Evolutionary conservation across 2,329 filamentous ascomycete genomes (phyloP), one percentile per base, ranked within the genome.

Genomic region (Fusarium pininemorale): DNA sequence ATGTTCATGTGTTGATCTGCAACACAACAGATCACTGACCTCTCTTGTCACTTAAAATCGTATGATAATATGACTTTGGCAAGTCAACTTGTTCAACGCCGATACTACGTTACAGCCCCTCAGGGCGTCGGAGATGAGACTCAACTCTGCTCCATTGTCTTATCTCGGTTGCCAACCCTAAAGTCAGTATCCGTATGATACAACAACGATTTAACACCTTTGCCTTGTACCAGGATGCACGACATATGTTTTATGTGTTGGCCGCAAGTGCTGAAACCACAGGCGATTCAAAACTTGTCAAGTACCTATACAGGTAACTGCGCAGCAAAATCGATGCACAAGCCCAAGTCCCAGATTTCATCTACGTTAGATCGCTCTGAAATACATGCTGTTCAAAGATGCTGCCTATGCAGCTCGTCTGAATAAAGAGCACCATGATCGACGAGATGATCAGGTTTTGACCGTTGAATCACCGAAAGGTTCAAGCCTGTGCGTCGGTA

Each of bases 91-190:
- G 38, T 61, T 57, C 56, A 57, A 54, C 57, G 56, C 54, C 42
- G 44, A 63, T 75, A 57, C 66, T 48, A 60, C 42, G 59, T 47
- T 62, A 56, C 57, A 47, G 39, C 64, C 55, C 62, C 68, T 55
- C 61, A 62, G 58, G 24, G 38, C 51, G 37, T 70, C 63, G 65
- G 72, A 72, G 75, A 75, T 75, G 67, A 75, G 67, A 65, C 60
- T 68, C 42, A 66, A 45, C 65, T 63, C 63, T 48, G 69, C 63
- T 61, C 53, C 59, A 41, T 44, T 63, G 74, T 72, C 71, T 75
- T 76, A 66, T 73, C 66, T 71, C 66, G 73, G 66, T 62, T 75
- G 67, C 38, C 63, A 50, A 57, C 63, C 44, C 54, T 51, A 63
- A 44, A 65, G 41, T 66, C 48, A 44, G 51, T 39, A 44, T 44